Evolutionary conservation across 345 rosid genomes (phyloP).

Genomic region (Laguncularia racemosa): DNA sequence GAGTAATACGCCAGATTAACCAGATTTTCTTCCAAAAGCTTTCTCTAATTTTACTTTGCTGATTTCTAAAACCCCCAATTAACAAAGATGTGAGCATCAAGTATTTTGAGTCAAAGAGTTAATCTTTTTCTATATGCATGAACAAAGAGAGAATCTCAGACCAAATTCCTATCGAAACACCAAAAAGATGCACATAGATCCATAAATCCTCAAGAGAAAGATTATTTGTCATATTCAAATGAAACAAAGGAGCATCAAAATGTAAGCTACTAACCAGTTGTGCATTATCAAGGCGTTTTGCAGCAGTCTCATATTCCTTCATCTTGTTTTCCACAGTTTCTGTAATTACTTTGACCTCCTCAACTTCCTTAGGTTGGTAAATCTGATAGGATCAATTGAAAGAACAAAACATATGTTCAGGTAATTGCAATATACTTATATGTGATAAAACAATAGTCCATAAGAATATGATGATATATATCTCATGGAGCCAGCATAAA

Average conservation of each 20-base stretch:
- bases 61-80: no score
- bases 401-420: not conserved
- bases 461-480: no score
- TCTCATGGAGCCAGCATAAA: no score
- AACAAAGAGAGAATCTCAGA: not conserved
- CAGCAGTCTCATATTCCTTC: conserved; percentile 72
- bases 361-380: conserved; percentile 62
- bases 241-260: not conserved
- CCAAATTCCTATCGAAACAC: not conserved
- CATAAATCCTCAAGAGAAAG: not conserved
- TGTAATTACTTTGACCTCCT: conserved; percentile 59
- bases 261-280: conserved; percentile 47
- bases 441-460: no score
- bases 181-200: not conserved
- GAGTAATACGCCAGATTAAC: no score
- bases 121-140: no score
- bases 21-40: no score
- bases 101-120: no score
- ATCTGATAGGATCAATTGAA: conserved; percentile 30
- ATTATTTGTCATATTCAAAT: not conserved
- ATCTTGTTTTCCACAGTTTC: conserved; percentile 37
- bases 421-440: no score
- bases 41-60: no score
- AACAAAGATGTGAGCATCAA: no score
- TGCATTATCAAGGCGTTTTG: conserved; percentile 57